Conservation (phyloP, 2,329 filamentous ascomycete species). For the Plenodomus tracheiphilus region DNA sequence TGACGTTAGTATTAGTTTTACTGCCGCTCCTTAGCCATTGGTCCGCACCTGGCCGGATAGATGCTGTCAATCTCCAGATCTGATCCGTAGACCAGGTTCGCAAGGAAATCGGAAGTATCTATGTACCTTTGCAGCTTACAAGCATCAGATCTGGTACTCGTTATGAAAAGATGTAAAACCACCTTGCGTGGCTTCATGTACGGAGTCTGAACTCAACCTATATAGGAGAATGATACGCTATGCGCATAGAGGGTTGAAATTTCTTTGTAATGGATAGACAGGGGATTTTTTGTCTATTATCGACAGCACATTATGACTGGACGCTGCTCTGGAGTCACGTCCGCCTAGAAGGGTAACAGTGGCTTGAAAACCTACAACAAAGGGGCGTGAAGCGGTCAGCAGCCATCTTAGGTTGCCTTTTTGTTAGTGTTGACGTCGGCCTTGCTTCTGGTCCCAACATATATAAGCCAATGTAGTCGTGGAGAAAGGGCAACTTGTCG, state of each 20-base stretch:
- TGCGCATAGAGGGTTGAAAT: not conserved
- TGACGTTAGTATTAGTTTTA: not conserved
- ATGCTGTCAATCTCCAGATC: conserved; percentile 6
- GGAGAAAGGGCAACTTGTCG: not conserved
- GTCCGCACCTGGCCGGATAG: not conserved
- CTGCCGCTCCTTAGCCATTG: not conserved
- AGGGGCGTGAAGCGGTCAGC: conserved; percentile 19
- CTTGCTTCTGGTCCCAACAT: conserved; percentile 10
- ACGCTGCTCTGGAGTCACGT: conserved; percentile 15
- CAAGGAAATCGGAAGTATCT: conserved; percentile 10
- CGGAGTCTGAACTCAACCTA: not conserved
- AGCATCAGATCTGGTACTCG: not conserved
- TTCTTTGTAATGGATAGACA: not conserved
- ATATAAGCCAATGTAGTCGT: conserved; percentile 18
- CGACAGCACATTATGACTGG: conserved; percentile 9
- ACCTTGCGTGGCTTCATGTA: not conserved
- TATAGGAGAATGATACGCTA: not conserved
- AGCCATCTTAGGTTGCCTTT: conserved; percentile 13
- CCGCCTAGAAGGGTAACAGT: conserved; percentile 29
- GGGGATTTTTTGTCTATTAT: not conserved
- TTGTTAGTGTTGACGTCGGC: conserved; percentile 1
- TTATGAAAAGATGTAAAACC: not conserved
- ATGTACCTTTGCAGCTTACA: conserved; percentile 20
- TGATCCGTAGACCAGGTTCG: conserved; percentile 24
- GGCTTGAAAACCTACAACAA: conserved; percentile 28